Base-by-base conservation (phyloP, 805 yeast species). In the Wickerhamomyces subpelliculosus region DNA sequence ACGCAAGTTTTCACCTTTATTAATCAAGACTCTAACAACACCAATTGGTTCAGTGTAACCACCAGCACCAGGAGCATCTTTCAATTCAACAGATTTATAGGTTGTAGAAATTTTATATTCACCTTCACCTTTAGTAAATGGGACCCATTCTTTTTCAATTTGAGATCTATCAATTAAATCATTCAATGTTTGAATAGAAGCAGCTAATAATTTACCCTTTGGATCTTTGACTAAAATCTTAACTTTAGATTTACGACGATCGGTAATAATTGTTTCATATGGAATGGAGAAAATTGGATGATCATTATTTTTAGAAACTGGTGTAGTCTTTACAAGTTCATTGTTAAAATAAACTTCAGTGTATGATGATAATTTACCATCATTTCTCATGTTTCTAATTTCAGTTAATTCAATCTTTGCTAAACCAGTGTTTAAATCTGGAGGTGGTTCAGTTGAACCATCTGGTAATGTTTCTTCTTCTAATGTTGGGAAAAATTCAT, bases 21-120 rank as follows among this genome's bases (percentile, higher is more conserved):
- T 75, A 43, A 93, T 60, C 42, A 73, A 68, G 22, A 93, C 68
- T 54, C 97, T 78, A 6, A 89, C 72, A 25, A 84, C 90, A 57
- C 99, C 98, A 56, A 90, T 81, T 35, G 98, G 98, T 41, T 87
- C 87, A n/a, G 87, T 77, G 64, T 88, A 90, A 36, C 90, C 93
- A 48, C 80, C 77, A 18, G 84, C 63, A 43, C 87, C 85, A 28
- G 78, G 61, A 14, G 82, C 83, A 37, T 79, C 76, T 43, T 63
- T 70, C 52, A 90, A 62, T 22, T 72, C 77, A 36, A 89, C 95
- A 8, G 97, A 90, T 60, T 82, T 87, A 96, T 96, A 93, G 37
- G 67, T 62, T 22, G 93, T 76, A 5, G 73, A 61, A 40, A 93
- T 57, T 47, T 78, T 75, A 29, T 85, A 68, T 49, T 83, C 86